Evolutionary conservation across 2,329 filamentous ascomycete genomes (phyloP).

Genomic region (Fusarium kyushuense): DNA sequence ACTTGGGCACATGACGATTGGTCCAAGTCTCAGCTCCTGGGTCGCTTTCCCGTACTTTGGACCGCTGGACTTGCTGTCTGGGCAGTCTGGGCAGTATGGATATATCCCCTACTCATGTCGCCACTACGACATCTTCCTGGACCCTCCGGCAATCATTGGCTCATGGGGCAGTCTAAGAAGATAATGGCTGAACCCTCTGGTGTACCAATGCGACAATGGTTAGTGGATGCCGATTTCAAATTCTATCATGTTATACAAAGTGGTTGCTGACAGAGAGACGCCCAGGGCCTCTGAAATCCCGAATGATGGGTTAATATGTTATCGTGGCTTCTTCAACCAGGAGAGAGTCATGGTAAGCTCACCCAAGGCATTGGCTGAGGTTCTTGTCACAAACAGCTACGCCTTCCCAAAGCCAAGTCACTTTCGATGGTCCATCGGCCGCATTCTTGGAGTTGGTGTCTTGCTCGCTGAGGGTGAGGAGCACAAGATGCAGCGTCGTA

Average conservation of each 20-base stretch:
- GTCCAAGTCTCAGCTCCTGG: conserved; percentile 51
- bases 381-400: conserved; percentile 76
- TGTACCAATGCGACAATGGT: conserved; percentile 63
- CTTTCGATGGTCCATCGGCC: conserved; percentile 67
- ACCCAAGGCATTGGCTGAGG: conserved; percentile 75
- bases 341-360: conserved; percentile 72
- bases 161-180: conserved; percentile 61
- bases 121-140: conserved; percentile 62
- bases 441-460: conserved; percentile 77
- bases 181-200: conserved; percentile 58
- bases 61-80: conserved; percentile 52
- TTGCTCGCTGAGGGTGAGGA: conserved; percentile 91
- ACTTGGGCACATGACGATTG: conserved; percentile 39
- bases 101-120: conserved; percentile 65
- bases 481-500: conserved; percentile 84
- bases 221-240: conserved; percentile 25
- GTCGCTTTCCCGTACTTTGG: conserved; percentile 54
- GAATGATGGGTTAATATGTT: conserved; percentile 77
- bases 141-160: conserved; percentile 58
- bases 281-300: conserved; percentile 70
- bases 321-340: conserved; percentile 70
- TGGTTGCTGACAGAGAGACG: conserved; percentile 44
- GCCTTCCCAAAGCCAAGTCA: conserved; percentile 73
- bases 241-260: not conserved
- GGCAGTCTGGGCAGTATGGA: conserved; percentile 57